Percentiles rank a stretch among this genome's conserved stretches.
phyloP scores from a whole-genome alignment of 768 basidiomycete genomes.

The Lactifluus volemus region DNA sequence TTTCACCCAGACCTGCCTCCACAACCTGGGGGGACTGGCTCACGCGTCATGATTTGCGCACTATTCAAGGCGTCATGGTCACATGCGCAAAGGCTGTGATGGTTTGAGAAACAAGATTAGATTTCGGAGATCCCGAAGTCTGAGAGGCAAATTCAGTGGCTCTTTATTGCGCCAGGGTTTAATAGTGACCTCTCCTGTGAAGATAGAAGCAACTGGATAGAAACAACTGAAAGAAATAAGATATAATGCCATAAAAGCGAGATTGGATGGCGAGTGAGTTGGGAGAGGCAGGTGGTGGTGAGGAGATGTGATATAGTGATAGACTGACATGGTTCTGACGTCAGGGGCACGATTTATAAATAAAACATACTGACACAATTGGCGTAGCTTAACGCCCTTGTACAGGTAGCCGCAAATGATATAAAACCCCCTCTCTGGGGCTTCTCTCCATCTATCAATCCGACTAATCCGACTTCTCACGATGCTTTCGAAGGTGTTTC shows the following conservation, averaged over 20 bases:
- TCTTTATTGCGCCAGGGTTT: not conserved
- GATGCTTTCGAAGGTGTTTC: constrained; percentile 19
- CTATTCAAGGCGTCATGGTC: not conserved
- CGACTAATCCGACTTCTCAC: not conserved
- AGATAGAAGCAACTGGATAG: not conserved
- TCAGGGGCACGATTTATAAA: constrained; percentile 1
- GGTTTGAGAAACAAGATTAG: not conserved
- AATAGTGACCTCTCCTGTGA: not conserved
- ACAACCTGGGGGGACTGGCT: not conserved
- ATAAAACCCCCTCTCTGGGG: too few relatives aligned
- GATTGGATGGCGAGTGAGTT: too few relatives aligned
- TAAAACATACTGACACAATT: not conserved
- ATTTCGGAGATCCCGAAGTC: not conserved
- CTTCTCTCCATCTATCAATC: not conserved
- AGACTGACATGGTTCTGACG: not conserved
- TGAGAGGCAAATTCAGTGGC: not conserved
- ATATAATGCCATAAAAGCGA: too few relatives aligned
- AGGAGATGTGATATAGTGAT: too few relatives aligned
- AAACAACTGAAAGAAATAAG: not conserved
- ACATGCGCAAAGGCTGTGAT: not conserved
- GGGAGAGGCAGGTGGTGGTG: too few relatives aligned
- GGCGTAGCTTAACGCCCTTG: too few relatives aligned
- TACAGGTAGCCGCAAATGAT: too few relatives aligned
- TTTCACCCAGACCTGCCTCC: not conserved
- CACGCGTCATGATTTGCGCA: not conserved